Evolutionary conservation across 345 rosid species (phyloP), one percentile per base, ranked within the genome.

Genomic region (Tarenaya hassleriana): DNA sequence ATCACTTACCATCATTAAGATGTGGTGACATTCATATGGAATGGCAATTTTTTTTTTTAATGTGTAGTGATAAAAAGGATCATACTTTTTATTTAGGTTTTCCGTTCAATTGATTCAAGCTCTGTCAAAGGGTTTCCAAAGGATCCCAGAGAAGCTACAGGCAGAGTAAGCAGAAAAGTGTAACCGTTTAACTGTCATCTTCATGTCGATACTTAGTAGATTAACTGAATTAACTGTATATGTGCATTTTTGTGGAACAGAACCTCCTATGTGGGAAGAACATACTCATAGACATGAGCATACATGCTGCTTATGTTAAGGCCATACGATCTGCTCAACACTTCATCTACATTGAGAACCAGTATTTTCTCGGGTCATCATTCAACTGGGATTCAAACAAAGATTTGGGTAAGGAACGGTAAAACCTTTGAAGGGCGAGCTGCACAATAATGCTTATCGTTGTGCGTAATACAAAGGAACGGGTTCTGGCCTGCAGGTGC

Each of bases 281-380:
- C 47, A 68, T 86, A 8, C 72, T 90, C 29, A 90, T 90, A 65
- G 96, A 90, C 66, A 78, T 74, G 85, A 84, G 96, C 73, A 84
- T 90, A 70, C 96, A 90, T 50, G 65, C 88, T 4, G 96, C 95
- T 50, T 90, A 84, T 58, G 77, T 90, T 21, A 67, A 90, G 32
- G 96, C 98, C 49, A 90, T 86, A 67, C 77, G 94, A 16, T 54
- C 88, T 40, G 96, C 98, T 8, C 86, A 90, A 58, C 82, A 78
- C 53, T 90, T 82, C 69, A 80, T 90, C 52, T 90, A 90, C 62
- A 75, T 90, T 1, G 96, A 90, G 75, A 90, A 86, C 60, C 98
- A 90, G 61, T 90, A 90, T 73, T 90, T 90, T 65, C 76, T 90
- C 50, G 98, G 98, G 13, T 86, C 96, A 24, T 90, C 98, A 12